A percentile compares a stretch with the other conserved stretches of the same genome.
Evolutionary conservation across 345 rosid species (phyloP).

Genomic region (Brassica carinata): DNA sequence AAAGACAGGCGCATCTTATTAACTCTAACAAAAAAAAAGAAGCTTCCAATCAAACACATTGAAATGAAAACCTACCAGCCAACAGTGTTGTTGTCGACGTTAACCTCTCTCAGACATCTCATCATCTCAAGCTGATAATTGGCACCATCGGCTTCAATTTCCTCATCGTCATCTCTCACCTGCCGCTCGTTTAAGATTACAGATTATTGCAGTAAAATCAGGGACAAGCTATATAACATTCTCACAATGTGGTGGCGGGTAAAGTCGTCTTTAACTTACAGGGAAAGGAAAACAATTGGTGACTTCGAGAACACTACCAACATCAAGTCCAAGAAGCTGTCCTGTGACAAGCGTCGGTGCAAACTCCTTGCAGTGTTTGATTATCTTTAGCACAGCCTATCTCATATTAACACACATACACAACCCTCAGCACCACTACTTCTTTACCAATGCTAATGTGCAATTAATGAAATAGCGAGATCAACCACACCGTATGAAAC

Average conservation of each 20-base stretch:
- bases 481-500: background rate
- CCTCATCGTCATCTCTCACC: constrained; percentile 93
- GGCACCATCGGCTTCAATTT: constrained; percentile 98
- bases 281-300: constrained; percentile 99
- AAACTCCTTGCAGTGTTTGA: constrained; percentile 97
- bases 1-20: background rate
- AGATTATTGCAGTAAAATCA: background rate
- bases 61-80: constrained; percentile 65
- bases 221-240: background rate
- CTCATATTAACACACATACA: background rate
- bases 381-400: constrained; percentile 89
- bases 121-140: constrained; percentile 99
- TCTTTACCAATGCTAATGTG: background rate
- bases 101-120: constrained; percentile 97
- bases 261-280: constrained; percentile 40
- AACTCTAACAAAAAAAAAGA: background rate
- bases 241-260: background rate
- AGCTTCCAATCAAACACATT: background rate
- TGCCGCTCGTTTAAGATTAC: constrained; percentile 29
- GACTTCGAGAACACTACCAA: constrained; percentile 97
- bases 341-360: constrained; percentile 95
- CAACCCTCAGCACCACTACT: background rate
- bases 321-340: constrained; percentile 97
- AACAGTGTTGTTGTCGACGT: constrained; percentile 97
- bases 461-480: background rate